A percentile compares a stretch with the other conserved stretches of the same genome.
phyloP scores from a whole-genome alignment of 2,329 filamentous ascomycete genomes.

The Fusarium sp. region DNA sequence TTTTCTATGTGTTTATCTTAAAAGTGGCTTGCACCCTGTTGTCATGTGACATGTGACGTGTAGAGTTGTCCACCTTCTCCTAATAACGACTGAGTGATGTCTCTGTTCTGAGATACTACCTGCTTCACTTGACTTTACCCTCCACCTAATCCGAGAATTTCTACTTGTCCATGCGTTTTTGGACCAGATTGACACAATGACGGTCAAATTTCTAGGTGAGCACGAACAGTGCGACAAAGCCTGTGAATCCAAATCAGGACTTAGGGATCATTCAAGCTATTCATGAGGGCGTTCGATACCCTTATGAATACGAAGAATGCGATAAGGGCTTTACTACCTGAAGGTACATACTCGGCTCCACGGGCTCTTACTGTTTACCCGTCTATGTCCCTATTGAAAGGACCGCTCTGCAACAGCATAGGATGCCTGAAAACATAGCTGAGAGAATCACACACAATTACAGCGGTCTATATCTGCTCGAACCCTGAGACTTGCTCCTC shows the following conservation, averaged over 20 bases:
- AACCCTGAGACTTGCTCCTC: neutral
- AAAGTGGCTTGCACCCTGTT: neutral
- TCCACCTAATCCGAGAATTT: accelerated
- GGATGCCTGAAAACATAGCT: neutral
- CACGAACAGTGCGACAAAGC: neutral
- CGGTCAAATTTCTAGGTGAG: accelerated
- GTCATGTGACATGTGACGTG: neutral
- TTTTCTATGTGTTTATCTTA: neutral
- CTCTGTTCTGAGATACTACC: neutral
- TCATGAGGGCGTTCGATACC: neutral
- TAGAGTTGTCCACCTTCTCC: neutral
- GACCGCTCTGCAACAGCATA: neutral
- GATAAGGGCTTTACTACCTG: neutral
- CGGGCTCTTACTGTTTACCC: neutral
- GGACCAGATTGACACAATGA: neutral
- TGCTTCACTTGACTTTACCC: neutral
- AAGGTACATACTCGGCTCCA: neutral
- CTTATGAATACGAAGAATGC: too few relatives aligned
- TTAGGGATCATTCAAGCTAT: neutral
- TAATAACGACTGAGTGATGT: neutral
- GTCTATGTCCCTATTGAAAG: too few relatives aligned
- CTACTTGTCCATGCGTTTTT: neutral
- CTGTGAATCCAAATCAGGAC: neutral
- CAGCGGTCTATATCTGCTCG: neutral
- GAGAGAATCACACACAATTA: neutral